Conservation (phyloP, 2,329 filamentous ascomycete species). For the Penicillium sp. region DNA sequence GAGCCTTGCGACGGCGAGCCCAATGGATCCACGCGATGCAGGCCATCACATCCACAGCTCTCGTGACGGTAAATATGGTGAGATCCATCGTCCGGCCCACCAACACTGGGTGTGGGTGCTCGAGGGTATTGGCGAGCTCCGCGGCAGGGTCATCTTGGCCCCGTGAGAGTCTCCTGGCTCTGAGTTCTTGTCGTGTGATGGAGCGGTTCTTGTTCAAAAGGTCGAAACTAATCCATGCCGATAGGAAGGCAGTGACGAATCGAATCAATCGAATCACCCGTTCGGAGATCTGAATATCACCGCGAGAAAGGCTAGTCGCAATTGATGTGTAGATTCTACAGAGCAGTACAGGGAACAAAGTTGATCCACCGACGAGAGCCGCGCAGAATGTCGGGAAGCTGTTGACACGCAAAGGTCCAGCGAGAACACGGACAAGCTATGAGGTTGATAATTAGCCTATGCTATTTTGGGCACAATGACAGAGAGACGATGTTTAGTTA, state of each 20-base stretch:
- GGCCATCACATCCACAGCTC: conserved; percentile 72
- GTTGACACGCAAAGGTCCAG: conserved; percentile 47
- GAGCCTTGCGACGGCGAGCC: conserved; percentile 40
- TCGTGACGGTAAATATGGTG: conserved; percentile 74
- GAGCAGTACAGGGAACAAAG: conserved; percentile 45
- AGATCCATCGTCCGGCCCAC: conserved; percentile 80
- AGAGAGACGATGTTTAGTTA: background rate
- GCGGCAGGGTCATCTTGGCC: conserved; percentile 11
- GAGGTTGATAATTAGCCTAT: conserved; percentile 25
- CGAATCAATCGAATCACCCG: conserved; percentile 35
- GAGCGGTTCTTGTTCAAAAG: conserved; percentile 51
- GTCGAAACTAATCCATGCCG: conserved; percentile 54
- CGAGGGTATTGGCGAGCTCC: conserved; percentile 12
- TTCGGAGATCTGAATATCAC: conserved; percentile 23
- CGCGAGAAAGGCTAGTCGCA: conserved; percentile 23
- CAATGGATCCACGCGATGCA: conserved; percentile 65
- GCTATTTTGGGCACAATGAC: conserved; percentile 6
- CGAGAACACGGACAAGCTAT: conserved; percentile 46
- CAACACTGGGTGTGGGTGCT: conserved; percentile 38
- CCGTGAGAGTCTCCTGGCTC: conserved; percentile 12
- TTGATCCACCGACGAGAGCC: conserved; percentile 56
- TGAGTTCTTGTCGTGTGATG: conserved; percentile 18
- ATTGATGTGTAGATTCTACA: conserved; percentile 33
- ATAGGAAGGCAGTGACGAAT: conserved; percentile 52
- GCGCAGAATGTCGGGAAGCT: conserved; percentile 59